phyloP scores from a whole-genome alignment of 257 asterid species.

The Solanum dulcamara region DNA sequence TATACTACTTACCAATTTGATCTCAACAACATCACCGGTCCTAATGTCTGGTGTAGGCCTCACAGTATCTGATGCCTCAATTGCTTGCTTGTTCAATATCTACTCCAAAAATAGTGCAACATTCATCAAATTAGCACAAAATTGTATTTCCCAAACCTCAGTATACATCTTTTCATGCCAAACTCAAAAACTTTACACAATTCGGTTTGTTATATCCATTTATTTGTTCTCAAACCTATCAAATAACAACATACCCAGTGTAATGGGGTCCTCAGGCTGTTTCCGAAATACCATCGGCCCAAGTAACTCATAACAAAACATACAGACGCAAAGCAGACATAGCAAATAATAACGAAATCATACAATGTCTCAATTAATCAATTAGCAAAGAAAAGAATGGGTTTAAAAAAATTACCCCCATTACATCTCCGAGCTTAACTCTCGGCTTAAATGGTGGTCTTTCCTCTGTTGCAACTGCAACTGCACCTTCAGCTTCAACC shows the following conservation, averaged over 20 bases:
- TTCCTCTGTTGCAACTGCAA: slow-evolving; percentile 21
- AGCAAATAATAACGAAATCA: not conserved
- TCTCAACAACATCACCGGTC: slow-evolving; percentile 77
- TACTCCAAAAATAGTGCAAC: slow-evolving; percentile 16
- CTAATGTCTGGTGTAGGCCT: slow-evolving; percentile 83
- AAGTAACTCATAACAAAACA: not conserved
- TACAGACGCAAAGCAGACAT: too few species aligned
- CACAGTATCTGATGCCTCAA: slow-evolving; percentile 59
- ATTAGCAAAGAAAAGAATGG: not conserved
- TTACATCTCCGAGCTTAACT: slow-evolving; percentile 73
- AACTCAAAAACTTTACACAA: not conserved
- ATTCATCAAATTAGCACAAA: not conserved
- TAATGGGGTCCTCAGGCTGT: not conserved
- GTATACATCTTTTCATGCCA: not conserved
- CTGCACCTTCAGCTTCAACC: slow-evolving; percentile 23
- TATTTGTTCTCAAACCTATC: not conserved
- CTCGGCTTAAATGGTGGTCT: slow-evolving; percentile 50
- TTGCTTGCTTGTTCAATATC: slow-evolving; percentile 70
- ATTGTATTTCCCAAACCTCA: not conserved
- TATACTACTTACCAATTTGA: slow-evolving; percentile 53
- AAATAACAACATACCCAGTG: not conserved
- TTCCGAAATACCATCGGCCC: not conserved
- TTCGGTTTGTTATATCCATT: not conserved
- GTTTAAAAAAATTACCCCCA: slow-evolving; percentile 59
- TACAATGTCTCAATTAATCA: not conserved